Percentiles rank a stretch among this genome's conserved stretches.
These are phyloP conservation scores for Hysterium pulicare DNA, from an alignment of 2,329 filamentous ascomycete genomes.

Conservation along the genomic window DNA sequence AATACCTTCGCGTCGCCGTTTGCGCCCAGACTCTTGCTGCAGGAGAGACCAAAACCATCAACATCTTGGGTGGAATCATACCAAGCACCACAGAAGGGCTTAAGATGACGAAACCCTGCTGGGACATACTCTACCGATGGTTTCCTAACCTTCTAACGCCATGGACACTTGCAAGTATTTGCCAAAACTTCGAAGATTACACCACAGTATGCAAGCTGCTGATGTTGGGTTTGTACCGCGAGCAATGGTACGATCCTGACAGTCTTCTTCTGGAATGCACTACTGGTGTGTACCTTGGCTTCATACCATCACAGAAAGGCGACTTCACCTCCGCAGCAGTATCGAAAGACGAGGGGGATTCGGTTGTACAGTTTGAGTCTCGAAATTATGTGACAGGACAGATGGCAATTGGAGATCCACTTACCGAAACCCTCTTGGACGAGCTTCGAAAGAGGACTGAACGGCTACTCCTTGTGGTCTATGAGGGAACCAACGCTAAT, in stretches of 20 bases:
- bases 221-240: constrained; percentile 22
- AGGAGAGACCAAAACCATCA: constrained; percentile 21
- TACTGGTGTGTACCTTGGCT: constrained; percentile 23
- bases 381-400: constrained; percentile 28
- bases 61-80: constrained; percentile 20
- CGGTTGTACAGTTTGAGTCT: constrained; percentile 14
- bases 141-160: constrained; percentile 24
- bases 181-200: constrained; percentile 29
- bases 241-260: constrained; percentile 22
- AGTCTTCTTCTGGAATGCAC: constrained; percentile 20
- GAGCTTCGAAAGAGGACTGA: constrained; percentile 20
- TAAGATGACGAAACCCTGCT: constrained; percentile 24
- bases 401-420: constrained; percentile 24
- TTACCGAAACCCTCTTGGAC: constrained; percentile 18
- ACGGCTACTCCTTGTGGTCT: constrained; percentile 21
- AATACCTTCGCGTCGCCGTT: constrained; percentile 25
- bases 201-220: constrained; percentile 25
- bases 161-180: constrained; percentile 24
- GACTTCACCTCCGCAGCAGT: constrained; percentile 7
- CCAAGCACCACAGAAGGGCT: constrained; percentile 23
- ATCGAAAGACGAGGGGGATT: background rate
- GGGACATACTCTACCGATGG: constrained; percentile 32
- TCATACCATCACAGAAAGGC: constrained; percentile 23
- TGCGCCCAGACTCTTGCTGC: constrained; percentile 25
- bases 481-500: constrained; percentile 24